Evolutionary conservation across 2,329 filamentous ascomycete species (phyloP).

Genomic region (Eutypa lata): DNA sequence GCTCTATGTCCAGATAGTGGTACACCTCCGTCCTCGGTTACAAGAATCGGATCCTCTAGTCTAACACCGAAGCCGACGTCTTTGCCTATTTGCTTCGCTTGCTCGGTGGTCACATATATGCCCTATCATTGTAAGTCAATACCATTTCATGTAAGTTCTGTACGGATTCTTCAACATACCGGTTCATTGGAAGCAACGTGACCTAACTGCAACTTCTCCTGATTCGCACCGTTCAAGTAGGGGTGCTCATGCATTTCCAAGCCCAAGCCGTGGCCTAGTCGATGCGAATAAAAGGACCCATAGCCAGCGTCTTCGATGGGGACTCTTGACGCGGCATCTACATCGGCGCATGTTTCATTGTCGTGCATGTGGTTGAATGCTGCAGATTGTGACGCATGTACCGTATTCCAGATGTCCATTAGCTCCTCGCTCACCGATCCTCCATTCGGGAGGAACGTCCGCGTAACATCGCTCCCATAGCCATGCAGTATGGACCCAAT

Average conservation of each 20-base stretch:
- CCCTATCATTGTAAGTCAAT: conserved; percentile 10
- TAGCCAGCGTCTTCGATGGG: conserved; percentile 20
- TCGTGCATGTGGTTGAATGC: conserved; percentile 23
- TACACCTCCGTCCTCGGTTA: conserved; percentile 23
- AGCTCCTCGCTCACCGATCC: conserved; percentile 20
- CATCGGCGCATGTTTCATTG: conserved; percentile 24
- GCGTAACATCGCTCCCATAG: conserved; percentile 27
- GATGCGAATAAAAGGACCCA: conserved; percentile 25
- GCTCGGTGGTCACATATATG: conserved; percentile 28
- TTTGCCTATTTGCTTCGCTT: conserved; percentile 21
- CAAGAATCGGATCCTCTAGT: conserved; percentile 26
- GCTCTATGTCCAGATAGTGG: conserved; percentile 25
- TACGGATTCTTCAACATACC: conserved; percentile 12
- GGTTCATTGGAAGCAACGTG: conserved; percentile 27
- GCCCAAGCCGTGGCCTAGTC: conserved; percentile 26
- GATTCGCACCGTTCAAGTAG: conserved; percentile 27
- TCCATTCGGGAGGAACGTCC: conserved; percentile 23
- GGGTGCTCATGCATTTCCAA: conserved; percentile 28
- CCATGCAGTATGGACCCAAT: conserved; percentile 26
- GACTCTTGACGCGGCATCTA: conserved; percentile 24
- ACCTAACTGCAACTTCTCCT: conserved; percentile 22
- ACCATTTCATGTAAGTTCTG: not conserved
- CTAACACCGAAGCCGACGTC: conserved; percentile 23
- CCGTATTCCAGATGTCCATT: conserved; percentile 22
- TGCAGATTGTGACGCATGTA: conserved; percentile 20